Conservation (phyloP, 129 eudicot species). For the Artemisia tridentata region DNA sequence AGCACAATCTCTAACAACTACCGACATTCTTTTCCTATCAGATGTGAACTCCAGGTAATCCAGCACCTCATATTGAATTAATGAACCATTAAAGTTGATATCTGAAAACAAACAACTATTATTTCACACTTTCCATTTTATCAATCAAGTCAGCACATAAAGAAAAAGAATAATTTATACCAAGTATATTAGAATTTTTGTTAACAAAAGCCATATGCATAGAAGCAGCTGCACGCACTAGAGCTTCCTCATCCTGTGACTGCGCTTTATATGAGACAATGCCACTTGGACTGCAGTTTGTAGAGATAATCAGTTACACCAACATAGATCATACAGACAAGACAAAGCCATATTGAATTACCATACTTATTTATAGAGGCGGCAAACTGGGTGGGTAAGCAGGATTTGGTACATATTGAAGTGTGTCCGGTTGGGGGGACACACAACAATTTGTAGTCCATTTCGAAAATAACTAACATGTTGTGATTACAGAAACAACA, state of each 20-base stretch:
- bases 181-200: slow-evolving; percentile 67
- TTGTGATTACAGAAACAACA: background rate
- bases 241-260: slow-evolving; percentile 99
- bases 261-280: slow-evolving; percentile 78
- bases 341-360: background rate
- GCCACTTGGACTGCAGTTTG: slow-evolving; percentile 64
- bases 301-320: slow-evolving; percentile 12
- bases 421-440: background rate
- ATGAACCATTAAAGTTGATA: slow-evolving; percentile 58
- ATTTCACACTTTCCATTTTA: slow-evolving; percentile 3
- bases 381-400: background rate
- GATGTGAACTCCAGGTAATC: slow-evolving; percentile 94
- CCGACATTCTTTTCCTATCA: slow-evolving; percentile 96
- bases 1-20: slow-evolving; percentile 67
- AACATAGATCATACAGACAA: slow-evolving; percentile 11
- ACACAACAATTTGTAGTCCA: background rate
- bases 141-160: slow-evolving; percentile 5
- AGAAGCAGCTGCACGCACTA: slow-evolving; percentile 94
- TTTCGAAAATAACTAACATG: background rate
- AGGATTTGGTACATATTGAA: background rate
- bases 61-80: slow-evolving; percentile 69
- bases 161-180: slow-evolving; percentile 33
- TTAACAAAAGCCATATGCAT: slow-evolving; percentile 72
- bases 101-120: slow-evolving; percentile 43
- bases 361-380: slow-evolving; percentile 1